These are phyloP conservation scores for Gynochthodes officinalis DNA, from an alignment of 257 asterid genomes.

Conservation along the genomic window DNA sequence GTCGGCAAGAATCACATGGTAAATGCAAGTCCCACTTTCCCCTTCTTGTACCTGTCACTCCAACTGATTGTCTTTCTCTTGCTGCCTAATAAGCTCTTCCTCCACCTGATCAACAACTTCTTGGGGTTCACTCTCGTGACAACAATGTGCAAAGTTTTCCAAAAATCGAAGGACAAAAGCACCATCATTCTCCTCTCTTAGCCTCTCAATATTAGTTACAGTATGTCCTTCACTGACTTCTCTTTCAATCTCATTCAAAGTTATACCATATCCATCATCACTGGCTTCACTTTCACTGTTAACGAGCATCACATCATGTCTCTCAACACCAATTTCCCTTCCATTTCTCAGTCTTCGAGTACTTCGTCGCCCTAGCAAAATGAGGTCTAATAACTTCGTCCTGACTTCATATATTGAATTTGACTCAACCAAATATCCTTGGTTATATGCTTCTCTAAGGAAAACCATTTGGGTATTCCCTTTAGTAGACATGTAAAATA, in stretches of 20 bases:
- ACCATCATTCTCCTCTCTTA: too few relatives aligned
- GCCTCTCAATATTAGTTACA: too few relatives aligned
- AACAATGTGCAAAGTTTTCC: too few relatives aligned
- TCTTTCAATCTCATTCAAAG: slow-evolving; percentile 14
- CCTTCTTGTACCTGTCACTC: too few relatives aligned
- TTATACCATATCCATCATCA: slow-evolving; percentile 36
- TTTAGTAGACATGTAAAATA: slow-evolving; percentile 67
- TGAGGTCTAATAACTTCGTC: slow-evolving; percentile 59
- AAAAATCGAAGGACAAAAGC: too few relatives aligned
- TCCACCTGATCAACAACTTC: too few relatives aligned
- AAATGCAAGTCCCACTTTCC: too few relatives aligned
- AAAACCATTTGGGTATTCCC: slow-evolving; percentile 58
- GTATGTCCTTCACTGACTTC: too few relatives aligned
- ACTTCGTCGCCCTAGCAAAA: slow-evolving; percentile 55
- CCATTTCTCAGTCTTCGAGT: slow-evolving; percentile 40
- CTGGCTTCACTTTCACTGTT: slow-evolving; percentile 22
- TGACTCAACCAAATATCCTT: slow-evolving; percentile 53
- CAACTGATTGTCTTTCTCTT: too few relatives aligned
- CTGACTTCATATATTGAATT: slow-evolving; percentile 50
- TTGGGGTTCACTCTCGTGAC: too few relatives aligned
- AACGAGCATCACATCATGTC: background rate
- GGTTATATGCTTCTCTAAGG: slow-evolving; percentile 60
- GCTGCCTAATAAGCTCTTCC: too few relatives aligned
- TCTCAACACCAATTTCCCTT: slow-evolving; percentile 23
- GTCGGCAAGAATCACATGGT: too few relatives aligned